A percentile compares a stretch with the other conserved stretches of the same genome.
Conservation (phyloP, 768 basidiomycete genomes). For the Rhodotorula kratochvilovae region DNA sequence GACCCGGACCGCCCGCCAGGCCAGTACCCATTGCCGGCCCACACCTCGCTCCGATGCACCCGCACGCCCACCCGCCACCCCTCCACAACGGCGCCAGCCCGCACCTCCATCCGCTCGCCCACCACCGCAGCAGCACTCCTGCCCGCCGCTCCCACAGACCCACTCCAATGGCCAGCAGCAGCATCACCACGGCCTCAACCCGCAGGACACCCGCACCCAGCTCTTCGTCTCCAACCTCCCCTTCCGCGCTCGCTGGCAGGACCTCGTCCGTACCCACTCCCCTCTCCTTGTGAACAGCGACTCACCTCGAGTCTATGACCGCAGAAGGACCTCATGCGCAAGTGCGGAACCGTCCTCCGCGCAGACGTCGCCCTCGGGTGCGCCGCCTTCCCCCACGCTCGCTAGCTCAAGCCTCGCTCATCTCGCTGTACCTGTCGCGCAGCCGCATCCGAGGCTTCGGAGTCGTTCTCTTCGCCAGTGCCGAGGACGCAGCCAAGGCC, state of each 20-base stretch:
- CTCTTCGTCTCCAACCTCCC: conserved; percentile 96
- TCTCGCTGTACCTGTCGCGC: conserved; percentile 55
- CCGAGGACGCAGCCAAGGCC: conserved; percentile 87
- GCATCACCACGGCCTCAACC: not conserved
- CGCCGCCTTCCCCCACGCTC: not conserved
- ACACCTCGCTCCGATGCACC: not conserved
- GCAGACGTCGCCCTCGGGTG: conserved; percentile 52
- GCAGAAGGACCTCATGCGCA: conserved; percentile 79
- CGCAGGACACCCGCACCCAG: conserved; percentile 78
- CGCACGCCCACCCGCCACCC: not conserved
- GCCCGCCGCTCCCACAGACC: not conserved
- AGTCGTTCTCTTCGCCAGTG: conserved; percentile 87
- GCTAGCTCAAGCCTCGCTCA: too few species aligned
- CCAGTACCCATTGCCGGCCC: too few species aligned
- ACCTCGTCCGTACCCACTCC: conserved; percentile 53
- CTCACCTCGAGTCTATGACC: not conserved
- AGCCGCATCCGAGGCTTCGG: conserved; percentile 90
- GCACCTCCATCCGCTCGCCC: not conserved
- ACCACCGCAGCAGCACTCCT: not conserved
- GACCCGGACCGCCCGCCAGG: not conserved
- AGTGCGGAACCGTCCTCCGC: conserved; percentile 77
- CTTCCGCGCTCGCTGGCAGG: conserved; percentile 97
- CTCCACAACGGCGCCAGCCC: too few species aligned
- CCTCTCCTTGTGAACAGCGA: not conserved
- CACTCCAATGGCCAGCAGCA: too few species aligned